Conservation (phyloP, 2,329 filamentous ascomycete genomes). For the Hypoxylon sp. region DNA sequence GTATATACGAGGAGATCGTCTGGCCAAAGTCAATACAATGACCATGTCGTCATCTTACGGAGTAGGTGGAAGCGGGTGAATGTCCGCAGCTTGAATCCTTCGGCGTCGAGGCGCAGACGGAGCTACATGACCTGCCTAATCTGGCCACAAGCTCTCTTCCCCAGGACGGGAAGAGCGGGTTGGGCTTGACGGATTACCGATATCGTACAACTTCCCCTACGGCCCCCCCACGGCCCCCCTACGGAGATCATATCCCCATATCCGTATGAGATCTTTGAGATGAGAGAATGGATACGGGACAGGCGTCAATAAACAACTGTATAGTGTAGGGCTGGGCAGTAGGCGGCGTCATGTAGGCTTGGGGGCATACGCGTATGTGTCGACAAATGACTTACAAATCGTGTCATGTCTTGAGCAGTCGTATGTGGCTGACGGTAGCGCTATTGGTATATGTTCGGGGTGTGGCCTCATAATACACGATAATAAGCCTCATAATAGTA, state of each 20-base stretch:
- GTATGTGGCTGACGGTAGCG: not conserved
- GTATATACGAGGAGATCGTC: slow-evolving; percentile 11
- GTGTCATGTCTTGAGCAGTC: slow-evolving; percentile 8
- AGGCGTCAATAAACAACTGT: not conserved
- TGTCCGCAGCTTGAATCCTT: not conserved
- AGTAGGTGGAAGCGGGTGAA: not conserved
- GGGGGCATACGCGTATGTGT: not conserved
- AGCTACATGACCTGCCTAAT: not conserved
- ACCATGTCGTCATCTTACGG: not conserved
- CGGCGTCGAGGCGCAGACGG: not conserved
- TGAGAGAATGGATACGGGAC: not conserved
- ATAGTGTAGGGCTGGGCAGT: no score
- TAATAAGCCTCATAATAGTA: slow-evolving; percentile 27
- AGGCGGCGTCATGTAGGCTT: not conserved
- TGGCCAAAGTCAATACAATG: not conserved
- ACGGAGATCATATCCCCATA: not conserved
- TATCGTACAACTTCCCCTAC: no score
- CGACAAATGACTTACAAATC: not conserved
- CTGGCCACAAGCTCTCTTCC: not conserved
- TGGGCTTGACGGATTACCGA: not conserved
- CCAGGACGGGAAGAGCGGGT: not conserved
- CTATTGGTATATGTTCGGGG: slow-evolving; percentile 5
- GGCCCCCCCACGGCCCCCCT: not conserved
- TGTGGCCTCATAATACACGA: slow-evolving; percentile 3
- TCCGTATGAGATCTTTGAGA: not conserved